Evolutionary conservation across 2,329 filamentous ascomycete genomes (phyloP), one percentile per base, ranked within the genome.

Genomic region (Diaporthe sp.): DNA sequence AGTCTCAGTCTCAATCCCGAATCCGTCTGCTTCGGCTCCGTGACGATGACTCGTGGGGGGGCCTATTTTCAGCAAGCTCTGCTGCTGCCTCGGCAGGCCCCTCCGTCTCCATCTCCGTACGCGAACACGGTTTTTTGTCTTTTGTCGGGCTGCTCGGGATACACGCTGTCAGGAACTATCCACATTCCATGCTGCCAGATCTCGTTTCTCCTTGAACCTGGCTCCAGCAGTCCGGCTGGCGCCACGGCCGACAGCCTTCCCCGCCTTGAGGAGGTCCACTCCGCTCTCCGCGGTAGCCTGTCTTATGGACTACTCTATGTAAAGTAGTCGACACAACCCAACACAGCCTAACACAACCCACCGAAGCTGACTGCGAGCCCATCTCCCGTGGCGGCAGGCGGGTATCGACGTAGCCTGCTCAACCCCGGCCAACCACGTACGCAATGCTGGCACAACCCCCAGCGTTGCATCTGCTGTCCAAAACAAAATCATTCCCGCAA

Each of bases 181-280:
- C 58, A 15, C n/a, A 31, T 49, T 25, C 61, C 61, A 34, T 67
- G 19, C 42, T 67, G 44, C 44, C 28, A 67, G 28, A 34, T 49
- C n/a, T 37, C 61, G 19, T 25, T 37, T 49, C 61, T 31, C 34
- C 28, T 34, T 28, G n/a, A 44, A 10, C 42, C 28, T 34, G 44
- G 71, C 57, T 37, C 65, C 57, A 72, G 51, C 25, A 65, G 25
- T 10, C 62, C 31, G 39, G 22, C 75, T 74, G 44, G 75, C 75
- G 75, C 72, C 75, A 76, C 75, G 75, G 17, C 46, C 53, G 44
- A 70, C 60, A n/a, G 25, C 53, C 13, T 49, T 61, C 67, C 75
- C 72, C 72, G 57, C 72, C 72, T 53, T 19, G 51, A 53, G 42
- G n/a, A 34, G 34, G 34, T 51, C 55, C 72, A 68, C 60, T 62